Evolutionary conservation across 306 rosid genomes (phyloP), one percentile per base, ranked within the genome.

Genomic region (Arachis hypogaea): DNA sequence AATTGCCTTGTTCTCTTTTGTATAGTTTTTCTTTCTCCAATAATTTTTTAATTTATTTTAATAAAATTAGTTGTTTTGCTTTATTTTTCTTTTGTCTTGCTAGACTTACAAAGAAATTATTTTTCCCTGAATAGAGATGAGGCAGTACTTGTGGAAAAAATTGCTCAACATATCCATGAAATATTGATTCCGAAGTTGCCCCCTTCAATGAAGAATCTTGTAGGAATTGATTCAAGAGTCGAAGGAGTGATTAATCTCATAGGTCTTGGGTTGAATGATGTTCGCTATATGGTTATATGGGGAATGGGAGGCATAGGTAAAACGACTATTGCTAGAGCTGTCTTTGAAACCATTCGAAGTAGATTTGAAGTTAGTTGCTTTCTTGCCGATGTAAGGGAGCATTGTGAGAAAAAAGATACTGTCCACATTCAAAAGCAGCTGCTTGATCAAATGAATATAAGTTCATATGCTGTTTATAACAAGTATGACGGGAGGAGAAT

Each of bases 241-340:
- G 44, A 62, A 10, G 5, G 60, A 61, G 61, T 72, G 61, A 72
- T 36, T n/a, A 16, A 29, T 28, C 52, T 49, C 30, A 16, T 73
- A 18, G 62, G 61, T 7, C 50, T 49, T 40, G 67, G 59, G 28
- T 56, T 66, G 40, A 58, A 66, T n/a, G 79, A 45, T 7, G 79
- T 75, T 36, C 58, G 73, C 66, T 66, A 56, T 66, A 56, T 75
- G 9, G 79, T 72, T 22, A 64, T 74, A 64, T 74, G 78, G 72
- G 78, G 78, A 28, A 74, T 74, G 78, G 72, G 72, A 8, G 78
- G 78, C 57, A 54, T 64, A 12, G 78, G 71, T 11, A 63, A 74
- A 30, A 42, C 78, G 12, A 54, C 79, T 30, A 66, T 74, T 74
- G 72, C 78, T 28, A 74, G 71, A 54, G 63, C 52, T 1, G 36